phyloP scores from a whole-genome alignment of 78 protist genomes.

The Guillardia theta region DNA sequence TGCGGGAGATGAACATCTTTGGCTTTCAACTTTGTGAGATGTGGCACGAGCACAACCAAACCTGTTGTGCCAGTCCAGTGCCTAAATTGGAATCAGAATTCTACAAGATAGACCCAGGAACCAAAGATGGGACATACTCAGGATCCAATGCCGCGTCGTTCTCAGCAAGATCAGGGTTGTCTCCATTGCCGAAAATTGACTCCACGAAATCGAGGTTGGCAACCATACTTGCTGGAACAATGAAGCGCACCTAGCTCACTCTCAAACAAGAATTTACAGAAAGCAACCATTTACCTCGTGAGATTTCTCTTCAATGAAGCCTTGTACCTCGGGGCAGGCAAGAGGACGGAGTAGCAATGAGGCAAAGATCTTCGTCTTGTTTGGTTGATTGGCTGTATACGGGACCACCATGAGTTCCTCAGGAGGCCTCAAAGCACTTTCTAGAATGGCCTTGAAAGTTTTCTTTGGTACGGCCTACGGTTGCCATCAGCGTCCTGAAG shows the following conservation, averaged over 20 bases:
- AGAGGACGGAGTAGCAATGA: neutral
- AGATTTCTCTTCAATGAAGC: neutral
- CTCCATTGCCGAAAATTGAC: slow-evolving; percentile 28
- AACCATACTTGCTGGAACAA: neutral
- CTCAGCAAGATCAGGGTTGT: slow-evolving; percentile 15
- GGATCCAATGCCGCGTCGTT: slow-evolving; percentile 32
- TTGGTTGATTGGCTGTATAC: neutral
- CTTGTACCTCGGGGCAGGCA: slow-evolving; percentile 22
- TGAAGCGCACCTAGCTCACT: neutral
- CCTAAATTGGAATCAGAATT: neutral
- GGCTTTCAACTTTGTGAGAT: neutral
- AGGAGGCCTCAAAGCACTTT: neutral
- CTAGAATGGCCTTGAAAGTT: neutral
- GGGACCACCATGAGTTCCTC: neutral
- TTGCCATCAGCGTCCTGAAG: neutral
- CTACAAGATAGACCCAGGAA: neutral
- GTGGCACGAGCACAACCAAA: neutral
- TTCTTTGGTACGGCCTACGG: neutral
- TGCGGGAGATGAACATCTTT: slow-evolving; percentile 8
- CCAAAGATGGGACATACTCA: neutral
- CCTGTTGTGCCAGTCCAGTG: slow-evolving; percentile 15
- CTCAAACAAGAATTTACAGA: neutral
- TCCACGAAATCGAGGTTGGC: slow-evolving; percentile 24
- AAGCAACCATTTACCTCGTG: neutral
- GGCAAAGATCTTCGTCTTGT: neutral